Evolutionary conservation across 805 yeast species (phyloP).

Genomic region (Metschnikowia cerradonensis): DNA sequence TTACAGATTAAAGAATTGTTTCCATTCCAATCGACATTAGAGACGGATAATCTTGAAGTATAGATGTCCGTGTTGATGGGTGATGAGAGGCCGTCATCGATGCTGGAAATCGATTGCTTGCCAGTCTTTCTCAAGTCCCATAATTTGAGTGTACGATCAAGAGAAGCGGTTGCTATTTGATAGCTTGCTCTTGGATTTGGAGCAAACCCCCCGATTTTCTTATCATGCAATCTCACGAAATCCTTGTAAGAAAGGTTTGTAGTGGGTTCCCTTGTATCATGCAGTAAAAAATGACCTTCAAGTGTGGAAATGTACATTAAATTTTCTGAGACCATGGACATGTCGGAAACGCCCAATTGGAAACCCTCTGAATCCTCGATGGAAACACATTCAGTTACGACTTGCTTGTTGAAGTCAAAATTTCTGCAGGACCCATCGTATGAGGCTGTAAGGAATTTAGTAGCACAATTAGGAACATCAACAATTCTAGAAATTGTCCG

Average conservation of each 20-base stretch:
- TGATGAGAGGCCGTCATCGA: constrained; percentile 21
- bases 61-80: constrained; percentile 59
- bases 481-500: constrained; percentile 64
- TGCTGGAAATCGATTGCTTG: constrained; percentile 10
- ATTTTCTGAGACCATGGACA: constrained; percentile 50
- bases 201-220: constrained; percentile 87
- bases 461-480: constrained; percentile 46
- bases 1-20: constrained; percentile 76
- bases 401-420: constrained; percentile 60
- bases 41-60: constrained; percentile 72
- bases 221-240: constrained; percentile 70
- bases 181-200: constrained; percentile 64
- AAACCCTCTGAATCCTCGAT: constrained; percentile 49
- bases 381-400: constrained; percentile 48
- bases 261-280: constrained; percentile 57
- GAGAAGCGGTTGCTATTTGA: constrained; percentile 81
- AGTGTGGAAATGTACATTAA: constrained; percentile 71
- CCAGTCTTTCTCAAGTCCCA: constrained; percentile 76
- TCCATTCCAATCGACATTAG: constrained; percentile 78
- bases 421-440: constrained; percentile 85
- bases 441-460: constrained; percentile 63
- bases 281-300: constrained; percentile 71
- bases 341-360: constrained; percentile 67
- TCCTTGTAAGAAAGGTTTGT: constrained; percentile 20
- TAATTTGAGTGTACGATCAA: constrained; percentile 76